Conservation (phyloP, 2,329 filamentous ascomycete genomes). For the Aspergillus amoenus region DNA sequence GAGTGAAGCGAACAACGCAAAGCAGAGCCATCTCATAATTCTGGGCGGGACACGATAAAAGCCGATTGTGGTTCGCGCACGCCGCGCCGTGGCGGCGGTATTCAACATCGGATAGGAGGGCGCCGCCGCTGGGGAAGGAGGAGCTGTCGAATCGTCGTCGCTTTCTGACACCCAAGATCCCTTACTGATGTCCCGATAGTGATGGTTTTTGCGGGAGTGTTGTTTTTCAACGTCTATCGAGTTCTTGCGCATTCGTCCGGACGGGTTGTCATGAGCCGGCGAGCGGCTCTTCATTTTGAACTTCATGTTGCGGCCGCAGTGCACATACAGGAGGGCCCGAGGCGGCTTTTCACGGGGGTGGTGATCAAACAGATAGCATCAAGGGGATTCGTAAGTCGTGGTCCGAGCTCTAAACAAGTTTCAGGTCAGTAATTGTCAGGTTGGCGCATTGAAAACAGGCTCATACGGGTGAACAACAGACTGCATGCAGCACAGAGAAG, state of each 20-base stretch:
- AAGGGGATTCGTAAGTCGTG: slow-evolving; percentile 2
- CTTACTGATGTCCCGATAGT: slow-evolving; percentile 22
- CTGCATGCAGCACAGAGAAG: background rate
- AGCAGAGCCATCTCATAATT: slow-evolving; percentile 75
- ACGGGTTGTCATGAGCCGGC: slow-evolving; percentile 25
- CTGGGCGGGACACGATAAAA: slow-evolving; percentile 68
- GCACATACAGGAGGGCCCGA: slow-evolving; percentile 22
- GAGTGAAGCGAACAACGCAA: slow-evolving; percentile 67
- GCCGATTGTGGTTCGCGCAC: slow-evolving; percentile 30
- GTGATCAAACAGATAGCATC: slow-evolving; percentile 12
- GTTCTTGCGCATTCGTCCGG: slow-evolving; percentile 21
- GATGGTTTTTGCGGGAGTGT: slow-evolving; percentile 21
- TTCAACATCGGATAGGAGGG: slow-evolving; percentile 52
- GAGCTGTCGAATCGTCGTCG: slow-evolving; percentile 31
- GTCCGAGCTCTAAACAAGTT: background rate
- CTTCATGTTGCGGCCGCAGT: slow-evolving; percentile 27
- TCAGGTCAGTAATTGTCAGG: background rate
- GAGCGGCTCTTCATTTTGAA: slow-evolving; percentile 32
- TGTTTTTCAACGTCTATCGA: slow-evolving; percentile 38
- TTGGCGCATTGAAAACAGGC: background rate
- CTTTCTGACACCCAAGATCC: slow-evolving; percentile 29
- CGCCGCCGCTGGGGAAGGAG: slow-evolving; percentile 51
- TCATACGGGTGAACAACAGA: background rate
- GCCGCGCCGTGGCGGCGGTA: slow-evolving; percentile 33
- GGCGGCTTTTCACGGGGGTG: slow-evolving; percentile 2